A percentile compares a stretch with the other conserved stretches of the same genome.
Evolutionary conservation across 495 filamentous ascomycete genomes (phyloP).

Genomic region (Amniculicola lignicola): DNA sequence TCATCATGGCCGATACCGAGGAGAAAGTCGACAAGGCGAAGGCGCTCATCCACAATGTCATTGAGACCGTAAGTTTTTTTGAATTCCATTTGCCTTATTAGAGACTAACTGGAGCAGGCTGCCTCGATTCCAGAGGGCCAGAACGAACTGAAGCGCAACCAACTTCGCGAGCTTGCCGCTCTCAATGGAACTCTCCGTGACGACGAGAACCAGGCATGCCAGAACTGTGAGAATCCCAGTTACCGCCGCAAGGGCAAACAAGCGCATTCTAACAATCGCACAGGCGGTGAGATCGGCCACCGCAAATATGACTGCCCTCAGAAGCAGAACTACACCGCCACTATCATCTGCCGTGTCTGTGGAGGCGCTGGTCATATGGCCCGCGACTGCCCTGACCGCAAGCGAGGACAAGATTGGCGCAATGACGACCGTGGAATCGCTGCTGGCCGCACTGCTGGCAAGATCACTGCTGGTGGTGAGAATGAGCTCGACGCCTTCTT

Average conservation of each 20-base stretch:
- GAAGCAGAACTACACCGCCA: constrained; percentile 95
- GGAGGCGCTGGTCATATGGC: constrained; percentile 93
- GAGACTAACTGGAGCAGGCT: constrained; percentile 54
- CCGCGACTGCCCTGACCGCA: constrained; percentile 87
- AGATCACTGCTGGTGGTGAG: constrained; percentile 81
- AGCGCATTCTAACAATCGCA: constrained; percentile 14
- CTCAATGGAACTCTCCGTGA: constrained; percentile 98
- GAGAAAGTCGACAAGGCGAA: constrained; percentile 98
- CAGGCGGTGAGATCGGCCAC: constrained; percentile 93
- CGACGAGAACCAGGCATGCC: constrained; percentile 98
- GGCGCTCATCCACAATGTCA: constrained; percentile 93
- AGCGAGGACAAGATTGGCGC: constrained; percentile 86
- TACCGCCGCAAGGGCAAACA: constrained; percentile 3
- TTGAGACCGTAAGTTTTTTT: constrained; percentile 79
- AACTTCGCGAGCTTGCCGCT: constrained; percentile 93
- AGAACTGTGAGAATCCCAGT: constrained; percentile 71
- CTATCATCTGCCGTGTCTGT: constrained; percentile 98
- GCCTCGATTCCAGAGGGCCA: constrained; percentile 97
- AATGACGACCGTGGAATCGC: constrained; percentile 55
- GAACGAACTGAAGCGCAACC: constrained; percentile 96
- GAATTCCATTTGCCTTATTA: neutral
- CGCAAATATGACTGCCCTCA: constrained; percentile 98
- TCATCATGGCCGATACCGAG: constrained; percentile 99
- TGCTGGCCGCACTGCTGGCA: constrained; percentile 56
- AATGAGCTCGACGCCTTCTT: constrained; percentile 97